Conservation (phyloP, 176 grass and related monocot species). For the Triticum timopheevii region DNA sequence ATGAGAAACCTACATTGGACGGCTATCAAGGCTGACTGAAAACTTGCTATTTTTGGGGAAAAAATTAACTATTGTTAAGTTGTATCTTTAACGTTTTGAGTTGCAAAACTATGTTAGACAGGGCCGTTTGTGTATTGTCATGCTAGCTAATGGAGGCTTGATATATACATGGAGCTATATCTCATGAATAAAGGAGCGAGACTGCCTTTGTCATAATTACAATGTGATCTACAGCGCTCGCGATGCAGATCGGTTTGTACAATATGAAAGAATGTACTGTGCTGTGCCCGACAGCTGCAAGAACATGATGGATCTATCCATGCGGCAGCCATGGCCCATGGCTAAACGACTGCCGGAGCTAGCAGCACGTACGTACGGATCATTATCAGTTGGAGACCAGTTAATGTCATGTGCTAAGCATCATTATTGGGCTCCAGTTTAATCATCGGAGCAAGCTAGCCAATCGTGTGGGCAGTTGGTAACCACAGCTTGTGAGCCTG, state of each 20-base stretch:
- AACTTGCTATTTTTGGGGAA: too few species aligned
- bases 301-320: constrained; percentile 44
- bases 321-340: constrained; percentile 48
- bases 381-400: constrained; percentile 41
- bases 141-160: too few species aligned
- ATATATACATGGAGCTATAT: too few species aligned
- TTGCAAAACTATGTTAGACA: too few species aligned
- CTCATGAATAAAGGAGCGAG: too few species aligned
- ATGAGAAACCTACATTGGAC: neutral
- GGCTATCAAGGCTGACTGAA: neutral
- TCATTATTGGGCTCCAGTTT: constrained; percentile 31
- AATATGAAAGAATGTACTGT: neutral
- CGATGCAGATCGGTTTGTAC: neutral
- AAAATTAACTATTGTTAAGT: too few species aligned
- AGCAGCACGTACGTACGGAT: constrained; percentile 24
- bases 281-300: constrained; percentile 18
- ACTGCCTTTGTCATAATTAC: neutral
- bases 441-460: neutral
- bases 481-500: neutral
- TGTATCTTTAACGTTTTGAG: too few species aligned
- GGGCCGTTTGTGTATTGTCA: too few species aligned
- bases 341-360: neutral
- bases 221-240: neutral
- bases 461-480: constrained; percentile 33
- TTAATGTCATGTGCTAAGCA: constrained; percentile 40